Percentiles rank a stretch among this genome's conserved stretches.
Conservation (phyloP, 495 filamentous ascomycete species). For the Xylaria grammica region DNA sequence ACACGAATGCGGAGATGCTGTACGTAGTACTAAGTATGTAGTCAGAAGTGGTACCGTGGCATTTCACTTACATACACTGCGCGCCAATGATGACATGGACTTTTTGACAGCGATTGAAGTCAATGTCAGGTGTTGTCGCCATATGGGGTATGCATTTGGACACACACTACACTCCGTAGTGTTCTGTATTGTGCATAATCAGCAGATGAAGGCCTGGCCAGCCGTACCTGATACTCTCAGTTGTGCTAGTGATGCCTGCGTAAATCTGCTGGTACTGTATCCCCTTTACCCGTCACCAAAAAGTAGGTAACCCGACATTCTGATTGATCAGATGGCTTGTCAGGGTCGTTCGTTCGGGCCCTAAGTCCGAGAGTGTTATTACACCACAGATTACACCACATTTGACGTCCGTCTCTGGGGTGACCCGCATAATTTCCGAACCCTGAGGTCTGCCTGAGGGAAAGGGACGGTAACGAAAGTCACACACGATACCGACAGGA, state of each 20-base stretch:
- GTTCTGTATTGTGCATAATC: too few relatives aligned
- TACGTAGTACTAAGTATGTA: too few relatives aligned
- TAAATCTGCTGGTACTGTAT: too few relatives aligned
- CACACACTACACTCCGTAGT: neutral
- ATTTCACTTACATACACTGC: neutral
- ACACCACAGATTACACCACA: neutral
- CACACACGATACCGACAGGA: neutral
- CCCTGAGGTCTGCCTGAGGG: neutral
- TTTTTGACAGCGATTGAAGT: neutral
- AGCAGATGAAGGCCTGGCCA: too few relatives aligned
- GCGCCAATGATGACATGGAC: neutral
- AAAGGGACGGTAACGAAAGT: neutral
- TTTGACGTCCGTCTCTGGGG: constrained; percentile 3
- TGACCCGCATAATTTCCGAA: constrained; percentile 15
- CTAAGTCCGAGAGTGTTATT: neutral
- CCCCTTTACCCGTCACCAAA: neutral
- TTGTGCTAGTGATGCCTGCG: too few relatives aligned
- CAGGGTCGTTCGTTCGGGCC: neutral
- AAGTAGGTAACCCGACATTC: neutral
- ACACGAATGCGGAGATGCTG: neutral
- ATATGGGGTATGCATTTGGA: neutral
- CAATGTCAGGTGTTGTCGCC: neutral
- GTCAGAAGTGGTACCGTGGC: neutral
- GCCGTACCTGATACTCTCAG: too few relatives aligned
- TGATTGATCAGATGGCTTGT: constrained; percentile 1